Conservation (phyloP, 768 basidiomycete species). For the Lactarius sp. region DNA sequence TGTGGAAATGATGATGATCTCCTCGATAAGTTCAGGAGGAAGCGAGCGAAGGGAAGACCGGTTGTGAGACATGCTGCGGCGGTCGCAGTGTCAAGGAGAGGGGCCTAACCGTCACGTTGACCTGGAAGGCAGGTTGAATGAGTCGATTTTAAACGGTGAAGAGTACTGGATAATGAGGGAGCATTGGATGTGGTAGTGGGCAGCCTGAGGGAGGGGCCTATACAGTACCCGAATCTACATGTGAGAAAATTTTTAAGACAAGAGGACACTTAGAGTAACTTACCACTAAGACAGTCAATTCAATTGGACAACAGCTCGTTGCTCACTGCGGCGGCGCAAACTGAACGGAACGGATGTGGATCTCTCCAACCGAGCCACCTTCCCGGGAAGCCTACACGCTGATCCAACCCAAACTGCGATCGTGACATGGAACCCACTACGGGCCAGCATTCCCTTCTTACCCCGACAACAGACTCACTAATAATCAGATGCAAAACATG, state of each 20-base stretch:
- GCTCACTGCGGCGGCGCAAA: background rate
- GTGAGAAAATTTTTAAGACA: background rate
- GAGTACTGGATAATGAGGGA: too few species aligned
- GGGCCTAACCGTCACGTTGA: background rate
- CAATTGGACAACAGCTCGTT: background rate
- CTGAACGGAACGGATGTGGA: background rate
- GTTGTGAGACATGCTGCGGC: background rate
- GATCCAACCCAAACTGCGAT: background rate
- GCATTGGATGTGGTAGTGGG: too few species aligned
- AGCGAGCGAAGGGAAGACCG: conserved; percentile 15
- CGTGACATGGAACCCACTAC: background rate
- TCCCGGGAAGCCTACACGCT: background rate
- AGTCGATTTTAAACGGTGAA: background rate
- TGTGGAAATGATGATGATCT: conserved; percentile 31
- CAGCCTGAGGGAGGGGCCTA: too few species aligned
- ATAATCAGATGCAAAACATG: conserved; percentile 2
- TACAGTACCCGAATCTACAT: too few species aligned
- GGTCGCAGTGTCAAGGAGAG: background rate
- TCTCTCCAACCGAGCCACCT: background rate
- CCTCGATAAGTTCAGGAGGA: conserved; percentile 37
- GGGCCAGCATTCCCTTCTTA: background rate
- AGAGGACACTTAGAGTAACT: background rate
- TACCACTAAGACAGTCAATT: background rate
- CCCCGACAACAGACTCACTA: background rate
- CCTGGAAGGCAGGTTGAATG: background rate